Conservation (phyloP, 228 moss, liverwort and hornwort genomes). For the Sphagnum fallax region DNA sequence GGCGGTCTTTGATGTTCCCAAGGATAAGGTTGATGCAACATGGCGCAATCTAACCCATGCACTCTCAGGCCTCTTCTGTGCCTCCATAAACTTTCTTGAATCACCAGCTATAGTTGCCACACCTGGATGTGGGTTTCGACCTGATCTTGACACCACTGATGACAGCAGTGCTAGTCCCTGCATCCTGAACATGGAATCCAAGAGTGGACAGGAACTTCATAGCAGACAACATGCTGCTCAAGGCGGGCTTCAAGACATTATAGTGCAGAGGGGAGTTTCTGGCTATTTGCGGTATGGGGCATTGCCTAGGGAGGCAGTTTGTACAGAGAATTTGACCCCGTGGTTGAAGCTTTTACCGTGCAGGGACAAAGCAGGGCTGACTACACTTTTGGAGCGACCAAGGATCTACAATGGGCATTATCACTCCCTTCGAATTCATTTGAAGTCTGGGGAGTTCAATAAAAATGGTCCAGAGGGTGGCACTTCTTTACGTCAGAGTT, state of each 20-base stretch:
- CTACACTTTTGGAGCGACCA: slow-evolving; percentile 76
- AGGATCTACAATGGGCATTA: slow-evolving; percentile 75
- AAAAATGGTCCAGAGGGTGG: slow-evolving; percentile 1
- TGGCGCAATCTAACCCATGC: slow-evolving; percentile 96
- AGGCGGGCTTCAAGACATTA: not conserved
- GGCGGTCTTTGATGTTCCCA: slow-evolving; percentile 58
- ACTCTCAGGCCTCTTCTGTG: slow-evolving; percentile 87
- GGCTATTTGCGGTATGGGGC: slow-evolving; percentile 59
- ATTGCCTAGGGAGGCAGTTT: slow-evolving; percentile 84
- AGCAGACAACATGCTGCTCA: not conserved
- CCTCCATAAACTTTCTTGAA: slow-evolving; percentile 89
- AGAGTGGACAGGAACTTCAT: not conserved
- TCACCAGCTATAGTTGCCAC: slow-evolving; percentile 56
- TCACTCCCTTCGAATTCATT: slow-evolving; percentile 74
- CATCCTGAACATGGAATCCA: slow-evolving; percentile 3
- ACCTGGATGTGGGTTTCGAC: slow-evolving; percentile 28
- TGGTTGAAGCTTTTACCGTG: slow-evolving; percentile 97
- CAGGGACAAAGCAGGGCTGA: slow-evolving; percentile 83
- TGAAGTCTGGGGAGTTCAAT: slow-evolving; percentile 25
- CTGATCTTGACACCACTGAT: slow-evolving; percentile 5
- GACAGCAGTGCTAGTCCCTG: not conserved
- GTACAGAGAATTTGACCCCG: slow-evolving; percentile 96
- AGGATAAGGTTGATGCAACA: slow-evolving; percentile 46
- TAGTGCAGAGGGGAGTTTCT: not conserved
- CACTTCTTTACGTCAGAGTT: slow-evolving; percentile 45